Base-by-base conservation (phyloP, 202 grass and related monocot species). In the Digitaria exilis region DNA sequence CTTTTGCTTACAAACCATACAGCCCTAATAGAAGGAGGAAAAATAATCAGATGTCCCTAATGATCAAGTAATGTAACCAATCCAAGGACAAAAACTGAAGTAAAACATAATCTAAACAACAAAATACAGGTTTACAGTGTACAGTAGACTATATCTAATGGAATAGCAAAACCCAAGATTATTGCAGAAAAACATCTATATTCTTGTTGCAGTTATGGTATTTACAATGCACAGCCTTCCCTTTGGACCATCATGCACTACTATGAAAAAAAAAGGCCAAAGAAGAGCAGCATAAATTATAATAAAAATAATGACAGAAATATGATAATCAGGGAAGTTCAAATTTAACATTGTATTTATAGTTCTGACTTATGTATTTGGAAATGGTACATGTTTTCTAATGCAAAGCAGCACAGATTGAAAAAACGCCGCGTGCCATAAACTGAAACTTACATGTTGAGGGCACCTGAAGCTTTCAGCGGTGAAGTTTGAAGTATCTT, bases 1-100 rank as follows among this genome's bases (percentile, higher is more conserved):
- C 78, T 90, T 94, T 64, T 96, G 82, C 81, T 96, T 98, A 82
- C 96, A 98, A 85, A 96, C 64, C 85, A 94, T 85, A 85, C 93
- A 98, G 24, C 13, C 83, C 96, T 98, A 71, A 70, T 65, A 57
- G 45, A 34, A 60, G 71, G 65, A 25, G 77, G 75, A 87, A 84
- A 81, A 22, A 58, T 43, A 54, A 85, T 60, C 18, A 26, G 45
- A 43, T 65, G 54, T 46, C 17, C 21, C 24, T 56, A 64, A 58
- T 80, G 77, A 60, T 69, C 52, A 84, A 59, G 48, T 37, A 44
- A 78, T 55, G 65, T 48, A 73, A 88, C 37, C 37, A 54, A 19
- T 44, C 14, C 7, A 64, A 65, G 24, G 7, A 31, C 24, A 79
- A 30, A 29, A 72, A 41, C 7, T 61, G n/a, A 63, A 83, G 78